A percentile compares a stretch with the other conserved stretches of the same genome.
Evolutionary conservation across 495 filamentous ascomycete species (phyloP).

Genomic region (Pseudomonodictys pantanalensis): DNA sequence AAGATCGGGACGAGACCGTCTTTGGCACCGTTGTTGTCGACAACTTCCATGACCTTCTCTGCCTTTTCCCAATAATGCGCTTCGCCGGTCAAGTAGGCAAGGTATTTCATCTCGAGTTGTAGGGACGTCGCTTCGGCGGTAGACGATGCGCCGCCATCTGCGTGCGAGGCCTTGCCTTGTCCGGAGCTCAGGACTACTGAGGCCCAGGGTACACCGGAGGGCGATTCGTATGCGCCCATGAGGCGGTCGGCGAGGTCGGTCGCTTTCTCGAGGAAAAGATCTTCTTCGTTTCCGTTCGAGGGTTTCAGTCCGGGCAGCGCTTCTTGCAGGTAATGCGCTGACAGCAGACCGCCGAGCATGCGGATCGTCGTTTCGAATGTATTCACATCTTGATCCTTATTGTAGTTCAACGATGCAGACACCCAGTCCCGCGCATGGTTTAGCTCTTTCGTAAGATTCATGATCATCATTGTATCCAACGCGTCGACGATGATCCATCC

Average conservation of each 20-base stretch:
- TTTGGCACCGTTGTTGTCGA: slow-evolving; percentile 71
- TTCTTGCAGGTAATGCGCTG: slow-evolving; percentile 88
- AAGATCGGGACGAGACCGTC: slow-evolving; percentile 91
- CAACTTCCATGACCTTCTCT: slow-evolving; percentile 85
- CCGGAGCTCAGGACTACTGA: slow-evolving; percentile 81
- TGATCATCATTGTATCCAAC: slow-evolving; percentile 93
- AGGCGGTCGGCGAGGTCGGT: slow-evolving; percentile 87
- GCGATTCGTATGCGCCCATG: slow-evolving; percentile 80
- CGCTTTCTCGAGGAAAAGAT: slow-evolving; percentile 94
- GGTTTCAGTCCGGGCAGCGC: slow-evolving; percentile 39
- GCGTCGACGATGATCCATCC: slow-evolving; percentile 99
- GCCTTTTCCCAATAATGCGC: slow-evolving; percentile 83
- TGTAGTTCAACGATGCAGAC: slow-evolving; percentile 72
- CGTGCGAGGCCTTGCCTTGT: slow-evolving; percentile 72
- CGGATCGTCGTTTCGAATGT: slow-evolving; percentile 98
- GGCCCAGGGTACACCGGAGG: slow-evolving; percentile 81
- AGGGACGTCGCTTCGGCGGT: slow-evolving; percentile 89
- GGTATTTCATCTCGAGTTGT: slow-evolving; percentile 96
- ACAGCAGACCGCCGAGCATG: slow-evolving; percentile 92
- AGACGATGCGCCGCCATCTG: slow-evolving; percentile 84
- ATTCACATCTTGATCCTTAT: slow-evolving; percentile 92
- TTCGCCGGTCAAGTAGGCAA: slow-evolving; percentile 92
- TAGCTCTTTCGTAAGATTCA: slow-evolving; percentile 90
- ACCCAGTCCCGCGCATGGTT: slow-evolving; percentile 89
- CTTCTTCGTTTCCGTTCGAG: slow-evolving; percentile 63